Evolutionary conservation across 2,329 filamentous ascomycete species (phyloP).

Genomic region (Fusarium pseudoanthophilum): DNA sequence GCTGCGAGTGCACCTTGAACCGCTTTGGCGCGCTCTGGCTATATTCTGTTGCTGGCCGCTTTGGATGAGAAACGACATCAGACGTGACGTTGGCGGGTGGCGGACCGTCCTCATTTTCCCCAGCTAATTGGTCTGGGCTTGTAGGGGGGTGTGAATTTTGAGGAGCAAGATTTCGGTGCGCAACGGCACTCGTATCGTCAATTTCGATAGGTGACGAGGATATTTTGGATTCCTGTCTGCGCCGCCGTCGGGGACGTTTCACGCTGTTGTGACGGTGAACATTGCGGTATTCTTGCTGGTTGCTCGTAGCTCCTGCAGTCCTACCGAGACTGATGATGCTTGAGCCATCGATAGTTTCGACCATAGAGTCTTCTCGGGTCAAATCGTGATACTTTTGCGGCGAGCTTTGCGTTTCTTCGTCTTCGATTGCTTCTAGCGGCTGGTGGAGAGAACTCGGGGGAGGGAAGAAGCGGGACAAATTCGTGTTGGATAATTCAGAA

Average conservation of each 20-base stretch:
- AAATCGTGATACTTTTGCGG: constrained; percentile 20
- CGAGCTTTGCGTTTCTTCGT: constrained; percentile 6
- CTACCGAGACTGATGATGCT: constrained; percentile 31
- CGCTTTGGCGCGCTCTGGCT: constrained; percentile 18
- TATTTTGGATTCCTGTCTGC: background rate
- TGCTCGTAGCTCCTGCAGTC: constrained; percentile 12
- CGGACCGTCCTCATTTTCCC: constrained; percentile 12
- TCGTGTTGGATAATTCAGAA: background rate
- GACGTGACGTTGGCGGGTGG: constrained; percentile 39
- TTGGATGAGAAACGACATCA: constrained; percentile 27
- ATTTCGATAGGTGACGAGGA: background rate
- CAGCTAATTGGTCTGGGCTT: constrained; percentile 43
- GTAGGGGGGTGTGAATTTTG: background rate
- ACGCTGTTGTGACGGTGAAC: constrained; percentile 15
- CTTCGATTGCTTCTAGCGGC: constrained; percentile 24
- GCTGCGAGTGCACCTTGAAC: constrained; percentile 7
- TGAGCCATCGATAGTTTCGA: constrained; percentile 27
- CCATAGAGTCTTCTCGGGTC: constrained; percentile 35
- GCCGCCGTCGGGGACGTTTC: constrained; percentile 10
- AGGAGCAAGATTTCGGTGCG: constrained; percentile 27
- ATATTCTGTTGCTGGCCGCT: constrained; percentile 15
- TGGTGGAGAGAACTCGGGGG: background rate
- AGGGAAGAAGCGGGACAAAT: constrained; percentile 5
- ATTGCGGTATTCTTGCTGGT: constrained; percentile 38
- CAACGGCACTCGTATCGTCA: constrained; percentile 24